Base-by-base conservation (phyloP, 2,329 filamentous ascomycete genomes). In the Aspergillus piperis region DNA sequence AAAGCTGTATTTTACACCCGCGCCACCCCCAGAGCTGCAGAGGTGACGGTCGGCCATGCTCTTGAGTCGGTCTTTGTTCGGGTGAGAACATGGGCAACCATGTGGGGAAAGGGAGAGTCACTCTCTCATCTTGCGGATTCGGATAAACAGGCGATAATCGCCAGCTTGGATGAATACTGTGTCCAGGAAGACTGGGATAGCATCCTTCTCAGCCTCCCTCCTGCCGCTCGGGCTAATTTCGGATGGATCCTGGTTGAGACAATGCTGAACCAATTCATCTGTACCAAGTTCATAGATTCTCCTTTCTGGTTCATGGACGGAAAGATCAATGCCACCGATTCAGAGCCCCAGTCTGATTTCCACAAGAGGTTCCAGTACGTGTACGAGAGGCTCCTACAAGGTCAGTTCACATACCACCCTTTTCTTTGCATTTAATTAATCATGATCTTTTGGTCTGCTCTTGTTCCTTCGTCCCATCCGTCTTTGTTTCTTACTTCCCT, bases 241-340 rank as follows among this genome's bases (percentile, higher is more conserved):
- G 25, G 17, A 11, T 17, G 11, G 11, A 30, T 30, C 27, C 21
- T 51, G 27, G n/a, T 25, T 36, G 27, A 30, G 15, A 27, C 49
- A 8, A 38, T 51, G 49, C 7, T 51, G 7, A 51, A 51, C 6
- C 27, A 51, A 13, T 51, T 32, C n/a, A 11, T 38, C 23, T 51
- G 27, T 19, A 36, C 49, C 25, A 15, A 13, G 5, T 23, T 30
- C 17, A 13, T 51, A 23, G 8, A 38, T 1, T 30, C n/a, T 8
- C 49, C 49, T 2, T 51, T 51, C n/a, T 51, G 27, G 49, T 51
- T 51, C 8, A n/a, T 51, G 27, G 49, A 51, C 30, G 49, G 49
- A 27, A 51, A 51, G 19, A n/a, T 10, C 8, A 32, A 11, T 11
- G 49, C n/a, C 5, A 32, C 7, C 5, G 49, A 51, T 51, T 15